Percentiles rank a stretch among this genome's conserved stretches.
phyloP scores from a whole-genome alignment of 1,139 yeast genomes.

The Hansenula anomala region DNA sequence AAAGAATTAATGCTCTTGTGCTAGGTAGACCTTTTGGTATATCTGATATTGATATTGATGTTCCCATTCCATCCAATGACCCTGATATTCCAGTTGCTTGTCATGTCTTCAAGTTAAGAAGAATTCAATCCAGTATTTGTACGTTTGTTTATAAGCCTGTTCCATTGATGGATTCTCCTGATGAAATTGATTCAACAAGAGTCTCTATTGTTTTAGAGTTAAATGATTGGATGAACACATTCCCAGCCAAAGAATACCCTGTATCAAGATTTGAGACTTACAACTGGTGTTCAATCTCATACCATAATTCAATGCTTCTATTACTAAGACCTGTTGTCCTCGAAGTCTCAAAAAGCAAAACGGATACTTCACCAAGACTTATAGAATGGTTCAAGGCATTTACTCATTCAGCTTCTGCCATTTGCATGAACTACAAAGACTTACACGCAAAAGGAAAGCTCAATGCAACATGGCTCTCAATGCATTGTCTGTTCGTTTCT shows the following conservation, averaged over 20 bases:
- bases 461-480: conserved; percentile 25
- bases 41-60: conserved; percentile 30
- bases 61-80: conserved; percentile 24
- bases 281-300: conserved; percentile 27
- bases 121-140: conserved; percentile 28
- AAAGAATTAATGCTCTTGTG: conserved; percentile 28
- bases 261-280: conserved; percentile 24
- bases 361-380: conserved; percentile 14
- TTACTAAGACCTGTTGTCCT: conserved; percentile 26
- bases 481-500: conserved; percentile 27
- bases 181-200: conserved; percentile 24
- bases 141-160: conserved; percentile 27
- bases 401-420: conserved; percentile 25
- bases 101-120: conserved; percentile 30
- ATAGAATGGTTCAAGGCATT: conserved; percentile 28
- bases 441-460: conserved; percentile 21
- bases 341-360: conserved; percentile 20
- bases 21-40: conserved; percentile 32
- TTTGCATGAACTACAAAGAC: conserved; percentile 24
- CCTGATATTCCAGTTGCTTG: conserved; percentile 26
- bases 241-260: conserved; percentile 22
- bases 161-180: conserved; percentile 13
- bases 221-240: conserved; percentile 27
- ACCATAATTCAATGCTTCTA: conserved; percentile 26
- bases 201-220: conserved; percentile 25